Conservation (phyloP, 2,329 filamentous ascomycete genomes). For the Dactylonectria estremocensis region DNA sequence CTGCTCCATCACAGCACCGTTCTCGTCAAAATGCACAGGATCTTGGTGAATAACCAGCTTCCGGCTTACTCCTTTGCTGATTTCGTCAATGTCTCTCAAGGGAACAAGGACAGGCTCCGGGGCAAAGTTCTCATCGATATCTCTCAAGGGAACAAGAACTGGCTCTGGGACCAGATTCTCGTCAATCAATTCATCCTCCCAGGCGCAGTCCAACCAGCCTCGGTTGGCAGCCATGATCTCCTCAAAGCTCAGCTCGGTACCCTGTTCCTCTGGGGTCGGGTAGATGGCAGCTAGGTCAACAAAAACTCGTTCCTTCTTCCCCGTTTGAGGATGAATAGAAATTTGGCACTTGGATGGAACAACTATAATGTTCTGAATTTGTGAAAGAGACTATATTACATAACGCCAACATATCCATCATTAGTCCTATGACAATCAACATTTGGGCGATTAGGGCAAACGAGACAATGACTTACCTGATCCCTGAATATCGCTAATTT, state of each 20-base stretch:
- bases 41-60: constrained; percentile 49
- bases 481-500: constrained; percentile 98
- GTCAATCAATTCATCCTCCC: constrained; percentile 63
- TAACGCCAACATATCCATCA: constrained; percentile 65
- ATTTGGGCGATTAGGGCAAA: constrained; percentile 67
- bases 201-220: constrained; percentile 76
- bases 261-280: constrained; percentile 79
- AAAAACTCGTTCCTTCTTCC: constrained; percentile 88
- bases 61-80: constrained; percentile 45
- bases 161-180: constrained; percentile 52
- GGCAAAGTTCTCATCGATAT: constrained; percentile 69
- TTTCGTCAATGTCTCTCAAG: constrained; percentile 51
- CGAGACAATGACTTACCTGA: constrained; percentile 74
- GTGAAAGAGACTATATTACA: constrained; percentile 70
- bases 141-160: constrained; percentile 45
- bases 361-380: constrained; percentile 78
- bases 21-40: constrained; percentile 69
- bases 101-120: constrained; percentile 44
- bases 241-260: constrained; percentile 89
- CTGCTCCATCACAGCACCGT: constrained; percentile 66
- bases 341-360: constrained; percentile 82
- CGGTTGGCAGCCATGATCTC: constrained; percentile 86
- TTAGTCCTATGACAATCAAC: constrained; percentile 99
- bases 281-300: constrained; percentile 91
- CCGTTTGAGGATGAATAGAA: constrained; percentile 85